These are phyloP conservation scores for Dactylellina cionopaga DNA, from an alignment of 2,329 filamentous ascomycete genomes.

Conservation along the genomic window DNA sequence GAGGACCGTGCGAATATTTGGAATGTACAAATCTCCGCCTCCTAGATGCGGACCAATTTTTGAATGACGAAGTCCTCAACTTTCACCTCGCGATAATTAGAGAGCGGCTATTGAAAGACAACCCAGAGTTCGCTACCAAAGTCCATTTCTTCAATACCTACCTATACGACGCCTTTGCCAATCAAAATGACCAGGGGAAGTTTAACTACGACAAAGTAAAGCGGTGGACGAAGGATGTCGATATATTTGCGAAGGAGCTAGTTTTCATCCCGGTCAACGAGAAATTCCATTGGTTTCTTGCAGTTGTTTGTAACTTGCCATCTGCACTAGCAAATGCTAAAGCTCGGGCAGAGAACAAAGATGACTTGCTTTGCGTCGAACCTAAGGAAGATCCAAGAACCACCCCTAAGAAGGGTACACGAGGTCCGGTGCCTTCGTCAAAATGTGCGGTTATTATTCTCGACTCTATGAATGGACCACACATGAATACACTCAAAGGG, in stretches of 20 bases:
- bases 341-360: not conserved
- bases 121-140: slow-evolving; percentile 69
- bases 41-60: slow-evolving; percentile 82
- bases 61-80: slow-evolving; percentile 91
- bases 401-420: slow-evolving; percentile 4
- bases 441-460: slow-evolving; percentile 36
- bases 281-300: slow-evolving; percentile 86
- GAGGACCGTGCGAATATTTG: slow-evolving; percentile 72
- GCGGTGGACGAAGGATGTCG: slow-evolving; percentile 85
- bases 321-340: slow-evolving; percentile 63
- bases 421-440: slow-evolving; percentile 5
- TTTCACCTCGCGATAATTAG: slow-evolving; percentile 75
- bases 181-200: slow-evolving; percentile 57
- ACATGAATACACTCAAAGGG: slow-evolving; percentile 14
- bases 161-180: slow-evolving; percentile 81
- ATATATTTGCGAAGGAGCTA: slow-evolving; percentile 86
- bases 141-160: slow-evolving; percentile 93
- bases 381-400: not conserved
- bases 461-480: slow-evolving; percentile 36
- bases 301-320: slow-evolving; percentile 89
- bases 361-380: slow-evolving; percentile 25
- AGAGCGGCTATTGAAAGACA: slow-evolving; percentile 67
- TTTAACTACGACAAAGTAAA: slow-evolving; percentile 83
- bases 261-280: slow-evolving; percentile 93
- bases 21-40: slow-evolving; percentile 77